Percentiles rank a stretch among this genome's conserved stretches.
These are phyloP conservation scores for Paecilomyces formosus DNA, from an alignment of 2,329 filamentous ascomycete species.

Conservation along the genomic window DNA sequence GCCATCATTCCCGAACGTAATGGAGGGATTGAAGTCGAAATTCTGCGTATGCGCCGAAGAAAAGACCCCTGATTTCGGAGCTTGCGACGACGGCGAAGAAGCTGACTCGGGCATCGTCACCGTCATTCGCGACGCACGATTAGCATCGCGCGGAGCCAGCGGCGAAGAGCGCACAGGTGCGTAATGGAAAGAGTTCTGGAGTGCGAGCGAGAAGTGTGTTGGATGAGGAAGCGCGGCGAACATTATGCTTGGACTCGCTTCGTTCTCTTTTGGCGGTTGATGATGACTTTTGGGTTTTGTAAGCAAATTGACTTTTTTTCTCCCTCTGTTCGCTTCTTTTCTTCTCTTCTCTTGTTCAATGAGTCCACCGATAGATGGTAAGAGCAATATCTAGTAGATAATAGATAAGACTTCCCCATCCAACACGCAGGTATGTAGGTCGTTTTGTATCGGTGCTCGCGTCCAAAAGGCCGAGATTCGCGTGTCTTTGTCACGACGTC, in stretches of 20 bases:
- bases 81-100: background rate
- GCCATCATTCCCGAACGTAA: background rate
- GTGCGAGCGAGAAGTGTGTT: conserved; percentile 7
- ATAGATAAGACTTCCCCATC: background rate
- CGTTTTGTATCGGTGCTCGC: background rate
- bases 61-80: background rate
- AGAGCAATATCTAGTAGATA: background rate
- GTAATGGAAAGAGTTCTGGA: conserved; percentile 14
- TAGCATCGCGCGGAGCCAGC: conserved; percentile 2
- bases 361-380: background rate
- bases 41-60: background rate
- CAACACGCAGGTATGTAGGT: background rate
- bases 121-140: background rate
- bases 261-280: background rate
- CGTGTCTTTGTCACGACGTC: background rate
- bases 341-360: background rate
- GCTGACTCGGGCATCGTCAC: background rate
- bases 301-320: background rate
- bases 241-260: conserved; percentile 13
- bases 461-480: background rate
- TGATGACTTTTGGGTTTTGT: background rate
- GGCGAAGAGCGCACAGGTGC: conserved; percentile 8
- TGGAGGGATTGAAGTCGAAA: background rate
- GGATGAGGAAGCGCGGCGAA: conserved; percentile 19
- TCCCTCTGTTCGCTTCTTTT: too few relatives aligned